Evolutionary conservation across 169 alveolate genomes (phyloP), one percentile per base, ranked within the genome.

Genomic region (Cryptosporidium bovis): DNA sequence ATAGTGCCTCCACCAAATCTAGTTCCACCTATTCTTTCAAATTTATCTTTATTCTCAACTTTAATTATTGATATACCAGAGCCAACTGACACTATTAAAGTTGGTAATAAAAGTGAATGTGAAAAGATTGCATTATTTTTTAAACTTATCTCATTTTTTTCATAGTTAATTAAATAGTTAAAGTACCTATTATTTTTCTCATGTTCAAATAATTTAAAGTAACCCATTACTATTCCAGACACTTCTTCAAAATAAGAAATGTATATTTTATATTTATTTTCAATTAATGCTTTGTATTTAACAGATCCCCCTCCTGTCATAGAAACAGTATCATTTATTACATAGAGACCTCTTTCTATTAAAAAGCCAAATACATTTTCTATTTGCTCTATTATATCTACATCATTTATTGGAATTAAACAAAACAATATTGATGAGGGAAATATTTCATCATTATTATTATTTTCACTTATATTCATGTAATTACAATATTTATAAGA

Each of bases 301-400:
- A 77, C 36, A 16, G 87, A 56, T n/a, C 87, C 87, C 20, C 87
- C 87, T 0, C 87, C 87, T 6, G 87, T 77, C 83, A 69, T 69
- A 24, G 87, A 64, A 16, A 62, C 71, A 13, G 13, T 66, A 16
- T 46, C 18, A 36, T 36, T 20, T 55, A 20, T 27, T 34, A 20
- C 48, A 34, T 44, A 60, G n/a, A 77, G 64, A 15, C 51, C 51
- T 44, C 87, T 56, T 27, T 77, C 71, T 36, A 48, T 60, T 0
- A 62, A 36, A 44, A 77, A 77, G 6, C 71, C 71, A 60, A 77
- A 24, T 31, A 77, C 20, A 12, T 77, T 66, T 3, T 56, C 71
- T 34, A 77, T 36, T 29, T 77, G 87, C 10, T 33, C 18, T 27
- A 40, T 71, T 44, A 60, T 44, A 24, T 60, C 20, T 40, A 58